Evolutionary conservation across 768 basidiomycete species (phyloP).

Genomic region (Boletus edulis): DNA sequence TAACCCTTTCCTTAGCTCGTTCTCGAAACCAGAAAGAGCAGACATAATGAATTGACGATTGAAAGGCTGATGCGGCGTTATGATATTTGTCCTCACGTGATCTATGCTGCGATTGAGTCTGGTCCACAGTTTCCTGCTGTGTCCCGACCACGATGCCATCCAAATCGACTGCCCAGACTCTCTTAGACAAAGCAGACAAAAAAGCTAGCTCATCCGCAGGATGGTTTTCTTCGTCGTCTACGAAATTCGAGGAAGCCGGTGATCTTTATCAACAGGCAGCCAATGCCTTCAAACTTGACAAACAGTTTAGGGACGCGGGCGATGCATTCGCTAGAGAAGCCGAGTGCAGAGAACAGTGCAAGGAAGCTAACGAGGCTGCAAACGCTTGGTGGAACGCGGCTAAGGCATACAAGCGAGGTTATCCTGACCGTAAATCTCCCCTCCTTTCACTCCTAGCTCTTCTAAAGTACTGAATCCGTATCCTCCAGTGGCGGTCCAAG

Average conservation of each 20-base stretch:
- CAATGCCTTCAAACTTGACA: constrained; percentile 90
- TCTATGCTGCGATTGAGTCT: background rate
- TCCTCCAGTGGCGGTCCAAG: constrained; percentile 79
- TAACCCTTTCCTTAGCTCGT: constrained; percentile 47
- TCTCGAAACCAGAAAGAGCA: constrained; percentile 32
- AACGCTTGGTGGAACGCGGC: constrained; percentile 99
- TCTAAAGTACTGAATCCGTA: constrained; percentile 8
- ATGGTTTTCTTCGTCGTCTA: constrained; percentile 83
- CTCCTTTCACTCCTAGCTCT: background rate
- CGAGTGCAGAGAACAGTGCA: constrained; percentile 86
- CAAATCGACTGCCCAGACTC: constrained; percentile 72
- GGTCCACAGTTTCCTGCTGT: background rate
- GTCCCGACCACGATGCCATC: constrained; percentile 50
- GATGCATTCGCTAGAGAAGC: constrained; percentile 92
- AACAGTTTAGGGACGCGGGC: constrained; percentile 87
- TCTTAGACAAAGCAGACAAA: constrained; percentile 91
- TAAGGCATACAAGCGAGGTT: constrained; percentile 91
- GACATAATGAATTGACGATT: constrained; percentile 28
- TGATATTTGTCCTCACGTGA: constrained; percentile 15
- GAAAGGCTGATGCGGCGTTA: background rate
- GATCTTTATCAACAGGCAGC: constrained; percentile 95
- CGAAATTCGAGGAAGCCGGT: constrained; percentile 93
- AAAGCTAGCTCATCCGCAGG: constrained; percentile 78
- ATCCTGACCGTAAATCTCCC: constrained; percentile 71
- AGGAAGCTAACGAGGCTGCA: constrained; percentile 91